Evolutionary conservation across 495 filamentous ascomycete genomes (phyloP).

Genomic region (Trypethelium eluteriae): DNA sequence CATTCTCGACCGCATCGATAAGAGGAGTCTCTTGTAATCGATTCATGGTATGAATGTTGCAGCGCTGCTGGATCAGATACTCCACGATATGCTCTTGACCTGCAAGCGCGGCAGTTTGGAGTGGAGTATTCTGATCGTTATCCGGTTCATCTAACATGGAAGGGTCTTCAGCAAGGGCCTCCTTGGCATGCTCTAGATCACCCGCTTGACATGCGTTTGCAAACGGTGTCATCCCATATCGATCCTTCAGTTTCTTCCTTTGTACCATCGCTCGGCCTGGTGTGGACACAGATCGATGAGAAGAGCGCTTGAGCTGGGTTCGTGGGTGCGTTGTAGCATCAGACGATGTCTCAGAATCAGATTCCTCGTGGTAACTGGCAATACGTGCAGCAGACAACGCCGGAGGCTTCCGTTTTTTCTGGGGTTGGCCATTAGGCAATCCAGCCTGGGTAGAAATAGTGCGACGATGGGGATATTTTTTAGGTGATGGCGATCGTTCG

Average conservation of each 20-base stretch:
- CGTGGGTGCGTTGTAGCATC: conserved; percentile 23
- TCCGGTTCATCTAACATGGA: conserved; percentile 84
- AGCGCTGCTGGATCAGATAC: conserved; percentile 70
- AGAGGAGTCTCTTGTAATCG: conserved; percentile 89
- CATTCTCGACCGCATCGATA: conserved; percentile 92
- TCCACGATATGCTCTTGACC: conserved; percentile 76
- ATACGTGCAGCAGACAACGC: conserved; percentile 18
- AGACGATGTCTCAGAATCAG: conserved; percentile 25
- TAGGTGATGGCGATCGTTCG: conserved; percentile 24
- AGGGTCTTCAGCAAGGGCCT: conserved; percentile 63
- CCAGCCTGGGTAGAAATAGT: conserved; percentile 24
- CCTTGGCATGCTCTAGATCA: conserved; percentile 61
- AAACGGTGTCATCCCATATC: conserved; percentile 74
- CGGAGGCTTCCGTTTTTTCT: conserved; percentile 16
- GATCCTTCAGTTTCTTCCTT: conserved; percentile 68
- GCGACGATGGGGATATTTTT: conserved; percentile 16
- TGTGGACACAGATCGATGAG: conserved; percentile 23
- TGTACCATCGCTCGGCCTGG: conserved; percentile 28
- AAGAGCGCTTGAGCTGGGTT: conserved; percentile 17
- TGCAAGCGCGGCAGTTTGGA: conserved; percentile 82
- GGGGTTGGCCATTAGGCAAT: conserved; percentile 15
- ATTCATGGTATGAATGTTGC: conserved; percentile 68
- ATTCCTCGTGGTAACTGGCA: conserved; percentile 13
- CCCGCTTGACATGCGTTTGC: conserved; percentile 76
- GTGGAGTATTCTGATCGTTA: conserved; percentile 85